Evolutionary conservation across 768 basidiomycete species (phyloP).

Genomic region (Daedaleopsis nitida): DNA sequence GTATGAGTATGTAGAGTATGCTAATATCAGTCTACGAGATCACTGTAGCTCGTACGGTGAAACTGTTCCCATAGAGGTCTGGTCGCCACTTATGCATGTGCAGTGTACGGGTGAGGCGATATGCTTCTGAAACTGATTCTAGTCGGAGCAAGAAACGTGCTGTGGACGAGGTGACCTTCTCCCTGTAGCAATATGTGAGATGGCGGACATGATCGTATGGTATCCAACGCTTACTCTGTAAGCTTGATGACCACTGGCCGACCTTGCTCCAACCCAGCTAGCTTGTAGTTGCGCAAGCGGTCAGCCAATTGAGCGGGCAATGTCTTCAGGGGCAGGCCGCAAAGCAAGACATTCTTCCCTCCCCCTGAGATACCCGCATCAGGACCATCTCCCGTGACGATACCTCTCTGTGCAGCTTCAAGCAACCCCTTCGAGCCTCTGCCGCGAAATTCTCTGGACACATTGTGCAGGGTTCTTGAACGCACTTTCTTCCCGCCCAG

Average conservation of each 20-base stretch:
- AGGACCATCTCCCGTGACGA: constrained; percentile 46
- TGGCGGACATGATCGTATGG: not conserved
- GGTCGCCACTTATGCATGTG: constrained; percentile 57
- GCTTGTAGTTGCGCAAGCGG: constrained; percentile 45
- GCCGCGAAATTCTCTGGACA: constrained; percentile 21
- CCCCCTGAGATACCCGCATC: constrained; percentile 50
- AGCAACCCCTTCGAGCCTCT: constrained; percentile 45
- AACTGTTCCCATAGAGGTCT: constrained; percentile 39
- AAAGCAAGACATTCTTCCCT: constrained; percentile 58
- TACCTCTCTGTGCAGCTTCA: constrained; percentile 39
- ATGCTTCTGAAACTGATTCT: constrained; percentile 62
- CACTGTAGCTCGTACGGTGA: constrained; percentile 49
- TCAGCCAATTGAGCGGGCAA: constrained; percentile 37
- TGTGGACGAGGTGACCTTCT: constrained; percentile 13
- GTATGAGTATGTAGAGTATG: not conserved
- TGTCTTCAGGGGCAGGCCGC: constrained; percentile 60
- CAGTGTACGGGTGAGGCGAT: constrained; percentile 60
- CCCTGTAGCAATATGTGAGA: not conserved
- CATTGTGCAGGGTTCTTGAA: constrained; percentile 35
- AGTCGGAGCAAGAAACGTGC: constrained; percentile 61
- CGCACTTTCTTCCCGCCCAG: constrained; percentile 48
- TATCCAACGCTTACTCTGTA: constrained; percentile 42
- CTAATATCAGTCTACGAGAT: constrained; percentile 42
- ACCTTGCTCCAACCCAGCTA: constrained; percentile 42
- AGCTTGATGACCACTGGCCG: constrained; percentile 51